phyloP scores from a whole-genome alignment of 2,329 filamentous ascomycete genomes.

The Mycosphaerella sp. region DNA sequence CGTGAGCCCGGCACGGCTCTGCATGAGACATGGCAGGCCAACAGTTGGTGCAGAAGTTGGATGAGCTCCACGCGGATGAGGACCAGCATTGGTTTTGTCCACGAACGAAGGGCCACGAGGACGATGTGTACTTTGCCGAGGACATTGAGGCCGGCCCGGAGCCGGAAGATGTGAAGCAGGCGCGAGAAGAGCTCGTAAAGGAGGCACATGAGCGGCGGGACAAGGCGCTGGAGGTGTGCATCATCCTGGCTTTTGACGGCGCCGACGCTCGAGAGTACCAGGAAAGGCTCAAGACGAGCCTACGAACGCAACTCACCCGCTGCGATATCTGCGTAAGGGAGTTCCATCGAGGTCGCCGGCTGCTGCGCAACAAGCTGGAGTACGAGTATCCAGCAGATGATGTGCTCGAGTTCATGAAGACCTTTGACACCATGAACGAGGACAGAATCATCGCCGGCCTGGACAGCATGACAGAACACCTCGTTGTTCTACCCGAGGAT shows the following conservation, averaged over 20 bases:
- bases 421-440: conserved; percentile 42
- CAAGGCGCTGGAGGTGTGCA: conserved; percentile 38
- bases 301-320: conserved; percentile 39
- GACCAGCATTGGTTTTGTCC: conserved; percentile 47
- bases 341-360: conserved; percentile 41
- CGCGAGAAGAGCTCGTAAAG: conserved; percentile 31
- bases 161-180: conserved; percentile 22
- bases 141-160: conserved; percentile 40
- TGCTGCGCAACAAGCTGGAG: conserved; percentile 39
- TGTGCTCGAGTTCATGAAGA: conserved; percentile 40
- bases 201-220: conserved; percentile 39
- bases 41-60: conserved; percentile 20
- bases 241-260: conserved; percentile 46
- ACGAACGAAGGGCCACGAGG: conserved; percentile 34
- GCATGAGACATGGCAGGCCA: conserved; percentile 12
- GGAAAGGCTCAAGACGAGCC: conserved; percentile 36
- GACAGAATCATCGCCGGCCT: conserved; percentile 41
- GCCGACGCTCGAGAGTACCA: conserved; percentile 42
- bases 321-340: conserved; percentile 48
- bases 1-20: neutral
- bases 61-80: conserved; percentile 28
- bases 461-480: conserved; percentile 37
- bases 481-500: conserved; percentile 44
- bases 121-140: conserved; percentile 41
- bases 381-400: conserved; percentile 42